phyloP scores from a whole-genome alignment of 1,139 yeast genomes.

The Dujonia santamariae region DNA sequence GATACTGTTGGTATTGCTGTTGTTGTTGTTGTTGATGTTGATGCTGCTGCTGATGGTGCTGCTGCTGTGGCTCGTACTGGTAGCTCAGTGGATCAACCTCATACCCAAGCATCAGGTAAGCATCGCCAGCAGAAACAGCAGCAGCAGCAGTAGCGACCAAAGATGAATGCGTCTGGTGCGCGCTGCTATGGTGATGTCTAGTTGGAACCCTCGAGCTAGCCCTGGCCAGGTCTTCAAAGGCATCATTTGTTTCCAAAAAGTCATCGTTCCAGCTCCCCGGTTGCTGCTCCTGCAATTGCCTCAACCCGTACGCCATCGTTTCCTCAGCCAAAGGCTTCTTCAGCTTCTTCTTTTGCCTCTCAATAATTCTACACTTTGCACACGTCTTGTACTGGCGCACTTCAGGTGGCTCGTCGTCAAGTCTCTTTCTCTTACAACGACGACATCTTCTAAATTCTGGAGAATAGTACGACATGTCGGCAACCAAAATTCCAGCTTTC shows the following conservation, averaged over 20 bases:
- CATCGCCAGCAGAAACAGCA: conserved; percentile 7
- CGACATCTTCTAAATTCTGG: conserved; percentile 47
- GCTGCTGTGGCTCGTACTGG: conserved; percentile 11
- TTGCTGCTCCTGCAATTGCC: conserved; percentile 43
- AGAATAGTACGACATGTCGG: conserved; percentile 6
- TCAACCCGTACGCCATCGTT: conserved; percentile 47
- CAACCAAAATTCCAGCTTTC: too few species aligned
- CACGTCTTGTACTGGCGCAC: conserved; percentile 58
- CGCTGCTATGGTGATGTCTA: too few species aligned
- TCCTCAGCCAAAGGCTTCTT: conserved; percentile 48
- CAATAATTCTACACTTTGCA: conserved; percentile 58
- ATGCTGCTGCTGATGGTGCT: conserved; percentile 11
- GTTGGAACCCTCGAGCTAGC: conserved; percentile 11
- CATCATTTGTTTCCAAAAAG: conserved; percentile 26
- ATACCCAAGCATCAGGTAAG: conserved; percentile 4
- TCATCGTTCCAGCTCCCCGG: conserved; percentile 9
- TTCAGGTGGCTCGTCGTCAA: conserved; percentile 58
- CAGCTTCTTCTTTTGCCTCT: conserved; percentile 46
- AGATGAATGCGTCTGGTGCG: conserved; percentile 2
- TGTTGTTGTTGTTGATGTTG: conserved; percentile 5
- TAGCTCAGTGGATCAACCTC: conserved; percentile 4
- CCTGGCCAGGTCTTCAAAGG: conserved; percentile 29
- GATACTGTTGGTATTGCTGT: conserved; percentile 7
- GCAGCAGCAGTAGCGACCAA: conserved; percentile 18
- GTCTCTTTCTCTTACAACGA: conserved; percentile 58